Evolutionary conservation across 1,284 basidiomycete genomes (phyloP).

Genomic region (Meira miltonrushii): DNA sequence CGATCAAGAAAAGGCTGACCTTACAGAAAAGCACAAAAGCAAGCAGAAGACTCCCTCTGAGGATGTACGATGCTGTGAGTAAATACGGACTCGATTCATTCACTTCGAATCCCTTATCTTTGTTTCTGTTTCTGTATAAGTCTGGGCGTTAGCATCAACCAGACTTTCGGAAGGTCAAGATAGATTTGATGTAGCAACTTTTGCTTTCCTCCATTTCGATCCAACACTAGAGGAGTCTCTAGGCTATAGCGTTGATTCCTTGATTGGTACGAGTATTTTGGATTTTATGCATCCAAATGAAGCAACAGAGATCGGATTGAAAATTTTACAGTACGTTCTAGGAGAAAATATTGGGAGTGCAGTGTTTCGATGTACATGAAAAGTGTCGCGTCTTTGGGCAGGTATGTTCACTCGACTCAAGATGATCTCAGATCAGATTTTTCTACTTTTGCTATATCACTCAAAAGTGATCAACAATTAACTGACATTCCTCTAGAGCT

Average conservation of each 20-base stretch:
- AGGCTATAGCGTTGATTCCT: constrained; percentile 63
- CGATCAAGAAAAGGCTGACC: no score
- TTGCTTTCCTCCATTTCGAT: constrained; percentile 82
- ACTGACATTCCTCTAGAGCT: constrained; percentile 91
- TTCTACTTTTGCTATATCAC: constrained; percentile 41
- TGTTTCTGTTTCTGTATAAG: no score
- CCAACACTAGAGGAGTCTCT: constrained; percentile 75
- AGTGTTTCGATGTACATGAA: constrained; percentile 69
- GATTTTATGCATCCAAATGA: constrained; percentile 87
- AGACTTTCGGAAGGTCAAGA: no score
- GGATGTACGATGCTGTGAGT: no score
- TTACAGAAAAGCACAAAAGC: no score
- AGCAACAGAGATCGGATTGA: constrained; percentile 68
- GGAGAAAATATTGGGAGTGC: constrained; percentile 58
- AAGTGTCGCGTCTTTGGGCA: constrained; percentile 44
- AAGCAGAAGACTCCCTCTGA: no score
- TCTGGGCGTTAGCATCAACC: constrained; percentile 31
- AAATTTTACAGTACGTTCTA: constrained; percentile 63
- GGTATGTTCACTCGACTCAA: constrained; percentile 50
- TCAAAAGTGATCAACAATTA: no score
- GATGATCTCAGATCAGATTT: constrained; percentile 58
- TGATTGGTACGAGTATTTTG: constrained; percentile 72
- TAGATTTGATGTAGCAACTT: constrained; percentile 41
- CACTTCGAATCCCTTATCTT: no score
- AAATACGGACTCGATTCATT: no score